Evolutionary conservation across 176 grass and related monocot genomes (phyloP).

Genomic region (Rhipidocladum racemiflorum): DNA sequence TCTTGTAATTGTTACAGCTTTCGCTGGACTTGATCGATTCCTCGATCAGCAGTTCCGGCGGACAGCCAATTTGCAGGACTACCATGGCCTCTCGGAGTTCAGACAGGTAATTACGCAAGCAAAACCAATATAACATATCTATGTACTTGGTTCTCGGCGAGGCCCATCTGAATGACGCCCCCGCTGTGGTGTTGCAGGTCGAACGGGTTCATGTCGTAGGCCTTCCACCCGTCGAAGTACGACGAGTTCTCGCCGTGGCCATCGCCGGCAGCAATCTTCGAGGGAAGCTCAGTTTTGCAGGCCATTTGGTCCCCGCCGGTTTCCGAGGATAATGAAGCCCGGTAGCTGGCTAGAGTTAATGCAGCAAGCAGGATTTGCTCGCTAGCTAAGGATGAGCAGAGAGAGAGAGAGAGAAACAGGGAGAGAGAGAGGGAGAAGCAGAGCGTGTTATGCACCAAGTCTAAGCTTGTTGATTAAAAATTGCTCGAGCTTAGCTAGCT

Average conservation of each 20-base stretch:
- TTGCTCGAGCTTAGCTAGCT: background rate
- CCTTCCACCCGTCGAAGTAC: conserved; percentile 96
- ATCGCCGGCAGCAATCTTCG: conserved; percentile 51
- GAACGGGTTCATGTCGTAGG: conserved; percentile 72
- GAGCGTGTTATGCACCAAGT: background rate
- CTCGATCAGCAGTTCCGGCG: conserved; percentile 64
- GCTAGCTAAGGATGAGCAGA: background rate
- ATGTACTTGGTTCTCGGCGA: conserved; percentile 74
- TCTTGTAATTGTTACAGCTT: too few relatives aligned
- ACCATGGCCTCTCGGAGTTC: too few relatives aligned
- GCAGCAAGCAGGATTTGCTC: background rate
- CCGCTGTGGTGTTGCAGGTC: conserved; percentile 40
- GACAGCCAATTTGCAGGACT: too few relatives aligned
- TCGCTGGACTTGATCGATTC: conserved; percentile 63
- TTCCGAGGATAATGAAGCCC: background rate
- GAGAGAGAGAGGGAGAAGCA: too few relatives aligned
- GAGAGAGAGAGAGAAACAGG: too few relatives aligned
- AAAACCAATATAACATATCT: background rate
- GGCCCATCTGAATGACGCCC: conserved; percentile 94
- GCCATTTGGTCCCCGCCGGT: conserved; percentile 16
- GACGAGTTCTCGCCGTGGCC: conserved; percentile 84
- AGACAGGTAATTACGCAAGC: too few relatives aligned
- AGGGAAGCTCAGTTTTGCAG: conserved; percentile 34
- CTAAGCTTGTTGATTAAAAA: background rate
- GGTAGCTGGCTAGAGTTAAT: background rate